These are phyloP conservation scores for Nicotiana tomentosiformis DNA, from an alignment of 257 asterid species.

Conservation along the genomic window DNA sequence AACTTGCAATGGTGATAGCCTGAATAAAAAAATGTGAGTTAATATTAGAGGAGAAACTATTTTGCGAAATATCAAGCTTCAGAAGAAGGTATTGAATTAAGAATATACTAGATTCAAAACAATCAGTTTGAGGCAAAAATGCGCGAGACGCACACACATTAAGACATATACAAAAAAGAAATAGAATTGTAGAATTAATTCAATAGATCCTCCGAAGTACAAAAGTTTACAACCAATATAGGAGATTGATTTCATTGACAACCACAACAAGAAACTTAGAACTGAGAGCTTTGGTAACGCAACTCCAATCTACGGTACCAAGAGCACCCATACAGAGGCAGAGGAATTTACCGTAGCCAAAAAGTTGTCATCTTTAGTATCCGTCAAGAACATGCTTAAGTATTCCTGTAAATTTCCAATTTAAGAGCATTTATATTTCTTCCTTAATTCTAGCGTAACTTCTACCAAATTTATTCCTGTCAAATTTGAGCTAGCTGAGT, in stretches of 20 bases:
- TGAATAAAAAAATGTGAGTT: conserved; percentile 27
- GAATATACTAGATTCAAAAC: background rate
- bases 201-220: no score
- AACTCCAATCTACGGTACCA: background rate
- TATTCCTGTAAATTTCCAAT: background rate
- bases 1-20: conserved; percentile 90
- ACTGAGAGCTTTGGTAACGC: background rate
- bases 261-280: background rate
- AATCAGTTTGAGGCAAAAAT: background rate
- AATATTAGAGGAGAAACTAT: background rate
- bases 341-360: background rate
- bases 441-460: background rate
- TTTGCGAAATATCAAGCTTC: background rate
- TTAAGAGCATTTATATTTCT: background rate
- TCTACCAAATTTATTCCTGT: background rate
- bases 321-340: background rate
- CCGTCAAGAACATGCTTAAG: conserved; percentile 3
- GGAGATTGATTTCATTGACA: background rate
- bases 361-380: background rate
- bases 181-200: background rate
- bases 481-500: background rate
- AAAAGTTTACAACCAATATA: background rate
- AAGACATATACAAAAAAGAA: background rate
- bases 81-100: background rate
- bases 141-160: background rate